Evolutionary conservation across 2,329 filamentous ascomycete species (phyloP).

Genomic region (Leptodontidium sp.): DNA sequence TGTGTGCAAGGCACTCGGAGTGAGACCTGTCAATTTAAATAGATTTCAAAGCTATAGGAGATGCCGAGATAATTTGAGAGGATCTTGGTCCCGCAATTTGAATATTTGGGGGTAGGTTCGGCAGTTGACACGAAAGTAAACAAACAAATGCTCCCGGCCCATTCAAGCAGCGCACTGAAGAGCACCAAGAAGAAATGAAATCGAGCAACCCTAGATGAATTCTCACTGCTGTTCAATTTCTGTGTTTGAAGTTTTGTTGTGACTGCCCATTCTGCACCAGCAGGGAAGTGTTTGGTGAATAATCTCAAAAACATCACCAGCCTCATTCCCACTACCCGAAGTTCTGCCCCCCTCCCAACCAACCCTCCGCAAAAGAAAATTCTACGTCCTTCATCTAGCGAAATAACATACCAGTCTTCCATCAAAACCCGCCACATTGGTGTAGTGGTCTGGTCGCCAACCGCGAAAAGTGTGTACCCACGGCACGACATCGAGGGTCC

Average conservation of each 20-base stretch:
- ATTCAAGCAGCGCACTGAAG: neutral
- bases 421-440: neutral
- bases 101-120: neutral
- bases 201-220: no score
- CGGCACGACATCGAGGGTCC: constrained; percentile 3
- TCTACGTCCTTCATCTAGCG: neutral
- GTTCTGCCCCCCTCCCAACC: neutral
- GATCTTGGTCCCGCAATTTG: neutral
- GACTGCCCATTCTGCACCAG: neutral
- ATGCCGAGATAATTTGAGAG: no score
- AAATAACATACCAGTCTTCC: neutral
- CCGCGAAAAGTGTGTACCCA: neutral
- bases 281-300: neutral
- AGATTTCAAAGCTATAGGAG: no score
- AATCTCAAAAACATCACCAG: neutral
- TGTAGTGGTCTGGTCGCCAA: constrained; percentile 6
- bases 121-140: neutral
- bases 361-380: neutral
- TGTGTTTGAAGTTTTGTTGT: neutral
- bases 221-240: no score
- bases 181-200: neutral
- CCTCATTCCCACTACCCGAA: neutral
- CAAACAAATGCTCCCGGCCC: neutral
- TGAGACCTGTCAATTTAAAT: no score
- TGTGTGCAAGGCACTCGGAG: no score